Conservation (phyloP, 2,329 filamentous ascomycete species). For the Alternaria gaisen region DNA sequence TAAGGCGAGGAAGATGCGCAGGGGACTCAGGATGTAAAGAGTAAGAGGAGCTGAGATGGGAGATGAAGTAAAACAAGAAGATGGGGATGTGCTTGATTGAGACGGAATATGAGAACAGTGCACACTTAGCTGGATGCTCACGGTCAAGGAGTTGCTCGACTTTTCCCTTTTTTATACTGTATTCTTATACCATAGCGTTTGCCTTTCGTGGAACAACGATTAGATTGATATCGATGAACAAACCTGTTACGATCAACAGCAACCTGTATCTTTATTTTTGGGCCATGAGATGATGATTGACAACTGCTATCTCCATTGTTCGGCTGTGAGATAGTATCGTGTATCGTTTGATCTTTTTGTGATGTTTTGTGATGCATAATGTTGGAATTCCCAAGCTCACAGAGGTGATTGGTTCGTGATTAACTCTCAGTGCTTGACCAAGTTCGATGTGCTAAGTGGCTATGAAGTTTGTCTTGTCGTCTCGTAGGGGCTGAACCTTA, state of each 20-base stretch:
- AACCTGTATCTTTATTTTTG: background rate
- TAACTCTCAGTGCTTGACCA: background rate
- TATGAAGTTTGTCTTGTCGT: background rate
- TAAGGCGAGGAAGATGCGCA: conserved; percentile 31
- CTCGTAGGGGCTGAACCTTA: background rate
- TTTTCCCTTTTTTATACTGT: conserved; percentile 2
- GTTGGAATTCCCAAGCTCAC: background rate
- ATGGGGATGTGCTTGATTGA: background rate
- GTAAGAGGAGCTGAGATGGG: background rate
- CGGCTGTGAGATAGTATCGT: background rate
- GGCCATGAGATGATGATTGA: background rate
- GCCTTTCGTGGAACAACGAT: background rate
- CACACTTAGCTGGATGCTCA: conserved; percentile 1
- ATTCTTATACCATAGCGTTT: conserved; percentile 6
- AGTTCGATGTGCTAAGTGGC: background rate
- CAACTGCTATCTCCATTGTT: background rate
- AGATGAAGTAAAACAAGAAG: background rate
- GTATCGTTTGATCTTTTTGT: background rate
- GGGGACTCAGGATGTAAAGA: conserved; percentile 27
- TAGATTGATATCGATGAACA: conserved; percentile 2
- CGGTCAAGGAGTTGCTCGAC: conserved; percentile 1
- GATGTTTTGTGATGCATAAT: too few relatives aligned
- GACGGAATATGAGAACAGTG: background rate
- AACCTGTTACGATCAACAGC: background rate
- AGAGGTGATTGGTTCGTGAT: background rate